These are phyloP conservation scores for Cylindrotheca closterium DNA, from an alignment of 108 stramenopile species.

Conservation along the genomic window DNA sequence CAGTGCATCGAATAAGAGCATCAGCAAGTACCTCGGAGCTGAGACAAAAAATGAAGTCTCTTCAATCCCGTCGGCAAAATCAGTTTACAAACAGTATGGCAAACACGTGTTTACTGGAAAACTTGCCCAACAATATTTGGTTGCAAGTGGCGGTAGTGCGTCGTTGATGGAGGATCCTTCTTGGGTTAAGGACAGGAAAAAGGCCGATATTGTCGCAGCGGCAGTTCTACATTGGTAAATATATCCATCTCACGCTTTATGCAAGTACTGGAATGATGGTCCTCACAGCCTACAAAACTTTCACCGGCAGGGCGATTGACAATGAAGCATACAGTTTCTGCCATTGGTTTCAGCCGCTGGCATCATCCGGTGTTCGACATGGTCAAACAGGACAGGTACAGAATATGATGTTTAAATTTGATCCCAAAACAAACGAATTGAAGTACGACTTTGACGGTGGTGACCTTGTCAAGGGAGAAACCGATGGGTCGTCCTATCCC, in stretches of 20 bases:
- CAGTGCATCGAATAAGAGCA: too few species aligned
- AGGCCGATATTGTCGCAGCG: constrained; percentile 81
- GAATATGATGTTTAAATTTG: constrained; percentile 94
- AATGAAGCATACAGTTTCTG: constrained; percentile 92
- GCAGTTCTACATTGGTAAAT: constrained; percentile 91
- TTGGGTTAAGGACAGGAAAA: constrained; percentile 76
- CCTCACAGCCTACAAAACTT: neutral
- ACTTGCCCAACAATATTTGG: constrained; percentile 88
- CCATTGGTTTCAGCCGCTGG: constrained; percentile 97
- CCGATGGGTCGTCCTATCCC: constrained; percentile 95
- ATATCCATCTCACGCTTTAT: neutral
- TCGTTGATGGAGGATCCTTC: constrained; percentile 74
- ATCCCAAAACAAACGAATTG: constrained; percentile 59
- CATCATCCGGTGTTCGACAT: constrained; percentile 89
- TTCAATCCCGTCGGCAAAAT: too few species aligned
- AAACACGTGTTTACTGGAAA: constrained; percentile 85
- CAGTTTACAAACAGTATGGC: constrained; percentile 86
- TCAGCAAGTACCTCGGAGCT: too few species aligned
- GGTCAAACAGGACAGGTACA: constrained; percentile 92
- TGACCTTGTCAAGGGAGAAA: constrained; percentile 90
- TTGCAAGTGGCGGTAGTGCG: constrained; percentile 78
- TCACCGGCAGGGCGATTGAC: constrained; percentile 75
- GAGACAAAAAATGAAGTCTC: too few species aligned
- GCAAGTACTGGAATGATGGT: too few species aligned
- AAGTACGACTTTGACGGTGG: constrained; percentile 93